A percentile compares a stretch with the other conserved stretches of the same genome.
phyloP scores from a whole-genome alignment of 2,329 filamentous ascomycete species.

The Myriosclerotinia scirpicola region DNA sequence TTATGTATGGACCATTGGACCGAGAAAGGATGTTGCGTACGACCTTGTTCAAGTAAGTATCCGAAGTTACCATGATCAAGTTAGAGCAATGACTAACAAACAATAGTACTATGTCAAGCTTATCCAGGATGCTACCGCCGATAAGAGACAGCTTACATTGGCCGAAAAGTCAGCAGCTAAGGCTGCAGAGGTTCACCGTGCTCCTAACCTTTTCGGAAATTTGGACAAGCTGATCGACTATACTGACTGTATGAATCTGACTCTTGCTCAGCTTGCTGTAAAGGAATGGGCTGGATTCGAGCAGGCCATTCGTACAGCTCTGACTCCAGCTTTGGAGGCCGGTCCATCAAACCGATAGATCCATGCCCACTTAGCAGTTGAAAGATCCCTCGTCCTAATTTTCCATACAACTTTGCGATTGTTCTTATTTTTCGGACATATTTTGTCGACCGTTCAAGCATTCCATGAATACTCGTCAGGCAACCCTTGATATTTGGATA shows the following conservation, averaged over 20 bases:
- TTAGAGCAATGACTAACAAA: slow-evolving; percentile 21
- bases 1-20: slow-evolving; percentile 53
- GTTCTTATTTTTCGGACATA: neutral
- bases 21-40: slow-evolving; percentile 49
- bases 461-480: neutral
- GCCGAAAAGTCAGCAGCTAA: slow-evolving; percentile 43
- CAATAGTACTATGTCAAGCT: slow-evolving; percentile 56
- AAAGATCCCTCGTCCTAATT: neutral
- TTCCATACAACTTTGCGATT: neutral
- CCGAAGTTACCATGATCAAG: neutral
- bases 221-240: slow-evolving; percentile 54
- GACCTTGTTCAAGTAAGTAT: slow-evolving; percentile 57
- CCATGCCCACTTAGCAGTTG: neutral
- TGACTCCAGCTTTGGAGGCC: slow-evolving; percentile 29
- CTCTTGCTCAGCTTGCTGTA: slow-evolving; percentile 48
- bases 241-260: slow-evolving; percentile 44
- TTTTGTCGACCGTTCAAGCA: slow-evolving; percentile 5
- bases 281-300: slow-evolving; percentile 53
- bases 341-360: slow-evolving; percentile 7
- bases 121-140: slow-evolving; percentile 54
- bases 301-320: slow-evolving; percentile 45
- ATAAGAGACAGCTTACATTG: slow-evolving; percentile 45
- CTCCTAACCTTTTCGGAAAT: slow-evolving; percentile 34
- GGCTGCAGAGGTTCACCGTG: slow-evolving; percentile 12
- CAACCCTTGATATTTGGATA: neutral